Conservation (phyloP, 2,329 filamentous ascomycete species). For the Didymosphaeria variabile region DNA sequence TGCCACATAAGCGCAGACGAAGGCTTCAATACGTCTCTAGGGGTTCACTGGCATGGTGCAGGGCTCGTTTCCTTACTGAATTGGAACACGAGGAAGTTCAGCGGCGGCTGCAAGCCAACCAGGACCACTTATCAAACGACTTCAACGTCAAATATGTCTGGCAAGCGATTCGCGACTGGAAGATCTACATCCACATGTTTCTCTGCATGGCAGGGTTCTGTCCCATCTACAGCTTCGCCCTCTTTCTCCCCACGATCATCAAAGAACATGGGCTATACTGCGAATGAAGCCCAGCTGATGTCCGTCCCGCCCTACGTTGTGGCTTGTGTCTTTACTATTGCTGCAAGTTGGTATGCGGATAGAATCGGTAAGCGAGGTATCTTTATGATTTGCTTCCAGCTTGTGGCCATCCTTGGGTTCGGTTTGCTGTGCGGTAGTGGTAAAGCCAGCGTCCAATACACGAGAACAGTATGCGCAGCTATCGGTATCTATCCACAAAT, state of each 20-base stretch:
- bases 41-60: constrained; percentile 52
- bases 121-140: constrained; percentile 58
- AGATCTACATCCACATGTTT: constrained; percentile 54
- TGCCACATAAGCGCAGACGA: constrained; percentile 59
- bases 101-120: constrained; percentile 67
- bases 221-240: constrained; percentile 56
- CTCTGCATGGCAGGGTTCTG: constrained; percentile 52
- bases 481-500: constrained; percentile 64
- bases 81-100: constrained; percentile 65
- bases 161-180: constrained; percentile 53
- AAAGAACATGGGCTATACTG: constrained; percentile 68
- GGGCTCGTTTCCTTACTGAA: constrained; percentile 65
- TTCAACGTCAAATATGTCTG: constrained; percentile 50
- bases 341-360: constrained; percentile 42
- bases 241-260: constrained; percentile 69
- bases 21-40: constrained; percentile 24
- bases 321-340: constrained; percentile 48
- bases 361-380: constrained; percentile 38
- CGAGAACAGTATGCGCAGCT: constrained; percentile 45
- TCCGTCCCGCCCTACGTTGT: constrained; percentile 68
- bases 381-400: constrained; percentile 43
- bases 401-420: constrained; percentile 64
- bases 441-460: constrained; percentile 42
- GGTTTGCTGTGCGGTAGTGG: constrained; percentile 40
- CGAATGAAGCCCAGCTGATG: constrained; percentile 49